phyloP scores from a whole-genome alignment of 495 filamentous ascomycete genomes.

The Hypoxylon fuscum region DNA sequence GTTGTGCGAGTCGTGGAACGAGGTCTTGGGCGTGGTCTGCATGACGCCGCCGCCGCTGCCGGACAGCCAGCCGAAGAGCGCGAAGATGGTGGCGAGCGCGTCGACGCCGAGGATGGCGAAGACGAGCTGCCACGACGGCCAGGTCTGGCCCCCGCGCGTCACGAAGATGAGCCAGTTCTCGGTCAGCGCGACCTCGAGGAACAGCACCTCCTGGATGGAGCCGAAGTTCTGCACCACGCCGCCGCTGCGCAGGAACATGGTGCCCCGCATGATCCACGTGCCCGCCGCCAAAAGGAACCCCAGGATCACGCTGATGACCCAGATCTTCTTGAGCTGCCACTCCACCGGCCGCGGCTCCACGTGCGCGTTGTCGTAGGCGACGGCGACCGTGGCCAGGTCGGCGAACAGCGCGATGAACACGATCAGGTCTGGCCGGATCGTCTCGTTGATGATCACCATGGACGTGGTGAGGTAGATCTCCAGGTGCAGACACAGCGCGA shows the following conservation, averaged over 20 bases:
- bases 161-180: constrained; percentile 98
- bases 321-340: constrained; percentile 92
- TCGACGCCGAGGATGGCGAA: constrained; percentile 82
- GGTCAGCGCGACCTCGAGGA: constrained; percentile 89
- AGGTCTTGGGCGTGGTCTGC: constrained; percentile 30
- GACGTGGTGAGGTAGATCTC: constrained; percentile 89
- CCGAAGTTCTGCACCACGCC: constrained; percentile 89
- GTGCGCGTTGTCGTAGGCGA: constrained; percentile 92
- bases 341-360: constrained; percentile 86
- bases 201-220: constrained; percentile 79
- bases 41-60: constrained; percentile 46
- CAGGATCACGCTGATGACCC: constrained; percentile 86
- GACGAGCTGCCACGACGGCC: constrained; percentile 82
- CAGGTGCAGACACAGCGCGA: constrained; percentile 92
- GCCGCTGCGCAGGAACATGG: constrained; percentile 72
- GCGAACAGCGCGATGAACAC: constrained; percentile 95
- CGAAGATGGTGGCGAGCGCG: constrained; percentile 82
- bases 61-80: constrained; percentile 80
- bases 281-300: constrained; percentile 79
- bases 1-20: constrained; percentile 56
- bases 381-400: constrained; percentile 88
- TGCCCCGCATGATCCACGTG: constrained; percentile 83
- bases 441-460: constrained; percentile 84
- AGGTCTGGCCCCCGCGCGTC: constrained; percentile 83
- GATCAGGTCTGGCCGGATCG: constrained; percentile 82